These are phyloP conservation scores for Fomitopsis betulina DNA, from an alignment of 1,284 basidiomycete genomes.

Conservation along the genomic window DNA sequence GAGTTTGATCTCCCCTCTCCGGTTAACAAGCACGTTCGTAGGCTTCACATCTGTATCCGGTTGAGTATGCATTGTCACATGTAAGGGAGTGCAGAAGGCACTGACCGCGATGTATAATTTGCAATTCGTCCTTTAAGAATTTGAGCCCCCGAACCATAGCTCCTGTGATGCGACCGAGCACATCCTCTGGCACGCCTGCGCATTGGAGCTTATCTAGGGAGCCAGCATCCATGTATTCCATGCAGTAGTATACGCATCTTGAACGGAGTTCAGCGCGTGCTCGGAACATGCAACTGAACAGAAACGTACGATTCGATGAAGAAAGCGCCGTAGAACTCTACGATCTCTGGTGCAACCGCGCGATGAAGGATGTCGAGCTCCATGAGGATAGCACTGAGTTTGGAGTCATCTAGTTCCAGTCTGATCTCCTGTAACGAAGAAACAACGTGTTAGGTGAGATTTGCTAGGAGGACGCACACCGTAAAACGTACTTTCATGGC, in stretches of 20 bases:
- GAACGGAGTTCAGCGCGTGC: neutral
- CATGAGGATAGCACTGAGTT: constrained; percentile 96
- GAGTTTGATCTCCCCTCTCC: constrained; percentile 87
- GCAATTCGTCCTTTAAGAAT: constrained; percentile 94
- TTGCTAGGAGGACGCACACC: neutral
- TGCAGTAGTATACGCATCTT: constrained; percentile 85
- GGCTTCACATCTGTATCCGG: constrained; percentile 82
- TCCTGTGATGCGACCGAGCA: constrained; percentile 80
- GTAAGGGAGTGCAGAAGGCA: constrained; percentile 3
- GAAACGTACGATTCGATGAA: constrained; percentile 90
- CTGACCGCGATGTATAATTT: constrained; percentile 93
- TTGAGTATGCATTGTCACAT: neutral
- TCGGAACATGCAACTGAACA: neutral
- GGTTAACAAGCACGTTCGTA: constrained; percentile 93
- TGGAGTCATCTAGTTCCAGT: constrained; percentile 92
- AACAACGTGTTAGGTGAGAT: neutral
- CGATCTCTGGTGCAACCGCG: constrained; percentile 86
- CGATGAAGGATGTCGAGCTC: constrained; percentile 97
- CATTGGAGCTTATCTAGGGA: constrained; percentile 84
- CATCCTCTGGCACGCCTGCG: constrained; percentile 74
- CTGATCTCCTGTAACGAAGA: constrained; percentile 79
- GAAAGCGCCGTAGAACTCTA: constrained; percentile 99
- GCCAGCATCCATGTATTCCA: constrained; percentile 99
- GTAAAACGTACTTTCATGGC: constrained; percentile 86
- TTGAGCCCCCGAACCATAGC: constrained; percentile 89